Evolutionary conservation across 2,329 filamentous ascomycete genomes (phyloP), one percentile per base, ranked within the genome.

Genomic region (Arthrobotrys entomopaga): DNA sequence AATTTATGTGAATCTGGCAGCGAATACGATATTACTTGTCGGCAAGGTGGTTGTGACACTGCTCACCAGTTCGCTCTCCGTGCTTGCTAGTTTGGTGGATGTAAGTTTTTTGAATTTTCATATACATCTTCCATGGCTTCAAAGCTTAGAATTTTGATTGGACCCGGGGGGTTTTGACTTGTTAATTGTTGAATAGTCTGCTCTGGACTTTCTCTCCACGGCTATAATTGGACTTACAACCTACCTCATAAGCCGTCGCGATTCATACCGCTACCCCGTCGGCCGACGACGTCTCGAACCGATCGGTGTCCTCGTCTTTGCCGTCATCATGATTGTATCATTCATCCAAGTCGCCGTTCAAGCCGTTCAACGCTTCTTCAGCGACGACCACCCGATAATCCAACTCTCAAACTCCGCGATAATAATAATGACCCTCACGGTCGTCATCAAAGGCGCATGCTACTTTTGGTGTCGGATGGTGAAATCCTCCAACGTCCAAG

Each of bases 401-500:
- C 82, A 91, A 78, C 86, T 97, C 49, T 63, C 73, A 19, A 71
- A 65, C 19, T 89, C 15, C 87, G 90, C 92, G 3, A 88, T 96
- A 67, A 83, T 84, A 56, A 94, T 96, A 80, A 96, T 97, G 92
- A 82, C 89, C 3, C 84, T 86, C 43, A 96, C 93, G 0, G 90
- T 96, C 43, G 81, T 93, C 49, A 89, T 96, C 81, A 96, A 96
- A 81, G 88, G 90, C 19, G 82, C 87, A 8, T 93, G 91, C 82
- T 97, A 91, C 91, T 80, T 96, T 43, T 96, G 91, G 91, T 96
- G 91, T 80, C 90, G 92, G 5, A 81, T 95, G 38, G 91, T 96
- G 77, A 91, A 88, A 77, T 96, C 96, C 80, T 93, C 90, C 1
- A 92, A 89, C 75, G 92, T 96, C 3, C 91, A 93, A 80, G 92